Conservation (phyloP, 2,329 filamentous ascomycete genomes). For the Penicillium sp. region DNA sequence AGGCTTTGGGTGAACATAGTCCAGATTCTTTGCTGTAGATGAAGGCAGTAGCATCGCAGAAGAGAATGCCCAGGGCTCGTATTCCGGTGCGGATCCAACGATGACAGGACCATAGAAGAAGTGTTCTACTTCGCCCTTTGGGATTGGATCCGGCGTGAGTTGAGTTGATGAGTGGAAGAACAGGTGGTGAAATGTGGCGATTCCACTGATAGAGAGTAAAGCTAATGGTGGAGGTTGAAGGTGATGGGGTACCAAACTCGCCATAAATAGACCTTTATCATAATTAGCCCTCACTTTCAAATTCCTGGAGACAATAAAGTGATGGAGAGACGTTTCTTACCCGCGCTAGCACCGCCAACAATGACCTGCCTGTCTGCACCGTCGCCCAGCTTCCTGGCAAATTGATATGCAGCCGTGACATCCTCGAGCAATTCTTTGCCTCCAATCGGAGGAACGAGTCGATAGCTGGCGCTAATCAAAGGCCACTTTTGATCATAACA, state of each 20-base stretch:
- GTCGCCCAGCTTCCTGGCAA: background rate
- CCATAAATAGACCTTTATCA: slow-evolving; percentile 1
- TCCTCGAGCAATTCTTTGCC: slow-evolving; percentile 5
- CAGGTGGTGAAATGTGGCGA: slow-evolving; percentile 7
- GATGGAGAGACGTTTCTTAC: background rate
- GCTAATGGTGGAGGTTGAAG: slow-evolving; percentile 7
- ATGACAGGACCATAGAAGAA: background rate
- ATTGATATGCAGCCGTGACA: slow-evolving; percentile 6
- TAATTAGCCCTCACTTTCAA: background rate
- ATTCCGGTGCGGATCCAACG: background rate
- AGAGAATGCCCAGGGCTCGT: background rate
- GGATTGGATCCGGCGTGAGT: background rate
- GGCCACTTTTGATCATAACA: slow-evolving; percentile 4
- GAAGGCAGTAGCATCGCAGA: background rate
- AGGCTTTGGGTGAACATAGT: background rate
- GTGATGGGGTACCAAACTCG: slow-evolving; percentile 2
- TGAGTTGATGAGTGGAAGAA: slow-evolving; percentile 6
- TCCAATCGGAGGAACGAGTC: background rate
- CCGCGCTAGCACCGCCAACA: slow-evolving; percentile 4
- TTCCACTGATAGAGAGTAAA: slow-evolving; percentile 7
- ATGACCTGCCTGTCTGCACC: background rate
- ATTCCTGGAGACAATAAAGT: background rate
- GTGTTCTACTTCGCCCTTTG: background rate
- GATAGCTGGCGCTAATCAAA: slow-evolving; percentile 4
- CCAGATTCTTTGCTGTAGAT: background rate